Evolutionary conservation across 192 early-diverging fungal genomes (phyloP).

Genomic region (Backusella macrospora): DNA sequence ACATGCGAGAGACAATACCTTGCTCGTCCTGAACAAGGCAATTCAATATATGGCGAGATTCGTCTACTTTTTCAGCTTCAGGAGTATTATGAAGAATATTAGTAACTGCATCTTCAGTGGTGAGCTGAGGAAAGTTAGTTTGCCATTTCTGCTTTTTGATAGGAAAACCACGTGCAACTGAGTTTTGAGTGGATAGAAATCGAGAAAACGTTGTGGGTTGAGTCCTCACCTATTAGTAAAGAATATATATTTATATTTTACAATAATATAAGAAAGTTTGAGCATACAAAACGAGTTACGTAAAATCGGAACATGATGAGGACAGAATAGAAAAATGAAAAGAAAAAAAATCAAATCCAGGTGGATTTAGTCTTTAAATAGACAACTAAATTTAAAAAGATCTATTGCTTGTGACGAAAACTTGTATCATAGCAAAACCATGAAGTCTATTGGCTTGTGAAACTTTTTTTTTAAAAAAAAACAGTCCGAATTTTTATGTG

Average conservation of each 20-base stretch:
- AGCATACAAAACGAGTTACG: conserved; percentile 9
- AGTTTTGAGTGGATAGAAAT: conserved; percentile 7
- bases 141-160: conserved; percentile 38
- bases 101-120: conserved; percentile 92
- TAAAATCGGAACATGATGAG: background rate
- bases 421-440: conserved; percentile 12
- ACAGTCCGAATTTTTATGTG: conserved; percentile 1
- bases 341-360: background rate
- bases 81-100: conserved; percentile 98
- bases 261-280: background rate
- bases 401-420: conserved; percentile 18
- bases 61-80: conserved; percentile 42
- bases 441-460: conserved; percentile 19
- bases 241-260: background rate
- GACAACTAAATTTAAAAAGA: background rate
- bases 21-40: conserved; percentile 93
- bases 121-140: conserved; percentile 50
- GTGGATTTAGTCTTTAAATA: background rate
- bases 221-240: background rate
- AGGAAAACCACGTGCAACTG: conserved; percentile 25
- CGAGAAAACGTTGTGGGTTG: background rate
- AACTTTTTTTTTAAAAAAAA: background rate
- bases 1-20: conserved; percentile 79
- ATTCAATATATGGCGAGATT: conserved; percentile 88
- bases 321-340: background rate